Evolutionary conservation across 73 alveolate species (phyloP), one percentile per base, ranked within the genome.

Genomic region (Stentor roeselii): DNA sequence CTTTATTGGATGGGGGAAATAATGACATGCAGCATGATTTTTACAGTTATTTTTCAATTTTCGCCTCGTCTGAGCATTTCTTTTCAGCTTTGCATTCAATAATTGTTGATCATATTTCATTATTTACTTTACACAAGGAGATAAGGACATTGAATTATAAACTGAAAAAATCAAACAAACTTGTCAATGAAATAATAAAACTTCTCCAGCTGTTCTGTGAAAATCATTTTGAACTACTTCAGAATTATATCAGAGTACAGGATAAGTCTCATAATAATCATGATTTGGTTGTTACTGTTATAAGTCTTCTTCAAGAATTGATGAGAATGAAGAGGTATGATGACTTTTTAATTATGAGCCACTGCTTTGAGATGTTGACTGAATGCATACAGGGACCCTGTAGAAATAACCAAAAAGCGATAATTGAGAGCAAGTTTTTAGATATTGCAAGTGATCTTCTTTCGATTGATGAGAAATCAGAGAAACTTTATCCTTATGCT

Each of bases 351-450:
- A 90, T 75, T 83, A 93, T 87, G 93, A 92, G 82, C 50, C 92
- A 93, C 82, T 89, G 99, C 76, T 89, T 95, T 76, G 98, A 96
- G 59, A 91, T 97, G 60, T 87, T 97, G 75, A 95, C 97, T 75
- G 99, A 97, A 88, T 88, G 94, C 86, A 88, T 97, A 36, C 94
- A 97, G 92, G 99, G 99, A 0, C 99, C 99, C 40, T 97, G 99
- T 84, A 89, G 88, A 78, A 95, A 92, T 59, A 95, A 95, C 77
- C 92, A 97, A 90, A 75, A 89, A 40, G 89, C 97, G 6, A 80
- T 95, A 39, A 95, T 97, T 11, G 94, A 91, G 82, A 90, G 97
- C 58, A 97, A 97, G 87, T 92, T 93, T 75, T 84, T 93, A 75
- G 95, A 92, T 67, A 90, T 94, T 3, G 96, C 96, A 32, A 90